Evolutionary conservation across 176 grass and related monocot genomes (phyloP).

Genomic region (Zea mays): DNA sequence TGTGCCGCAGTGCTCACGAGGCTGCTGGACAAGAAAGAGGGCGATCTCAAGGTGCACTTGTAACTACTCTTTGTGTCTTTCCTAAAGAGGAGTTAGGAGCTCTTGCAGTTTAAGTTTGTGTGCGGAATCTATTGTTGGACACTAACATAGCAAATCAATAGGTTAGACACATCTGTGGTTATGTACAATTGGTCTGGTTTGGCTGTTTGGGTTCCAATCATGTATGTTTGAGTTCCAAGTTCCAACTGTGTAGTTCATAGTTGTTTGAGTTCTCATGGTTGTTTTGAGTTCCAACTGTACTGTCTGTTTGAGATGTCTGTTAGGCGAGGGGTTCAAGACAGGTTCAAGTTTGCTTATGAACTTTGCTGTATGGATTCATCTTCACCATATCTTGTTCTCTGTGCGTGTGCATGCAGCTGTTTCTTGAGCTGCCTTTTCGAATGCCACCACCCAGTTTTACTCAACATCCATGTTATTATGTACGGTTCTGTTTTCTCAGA

Average conservation of each 20-base stretch:
- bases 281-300: too few species aligned
- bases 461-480: neutral
- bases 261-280: too few species aligned
- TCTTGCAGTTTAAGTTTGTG: neutral
- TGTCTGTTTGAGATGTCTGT: too few species aligned
- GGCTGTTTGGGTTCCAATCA: too few species aligned
- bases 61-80: neutral
- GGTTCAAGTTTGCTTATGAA: slow-evolving; percentile 6
- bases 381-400: neutral
- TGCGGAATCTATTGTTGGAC: neutral
- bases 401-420: neutral
- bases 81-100: neutral
- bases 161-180: neutral
- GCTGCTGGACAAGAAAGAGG: slow-evolving; percentile 73
- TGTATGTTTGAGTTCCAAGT: too few species aligned
- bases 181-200: too few species aligned
- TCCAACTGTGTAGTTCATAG: too few species aligned
- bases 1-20: slow-evolving; percentile 68
- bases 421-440: too few species aligned
- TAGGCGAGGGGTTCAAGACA: neutral
- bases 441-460: neutral
- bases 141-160: slow-evolving; percentile 5
- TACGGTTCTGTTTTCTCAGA: neutral
- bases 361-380: neutral
- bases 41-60: slow-evolving; percentile 72